phyloP scores from a whole-genome alignment of 164 flowering plant species.

The Vitis labrusca region DNA sequence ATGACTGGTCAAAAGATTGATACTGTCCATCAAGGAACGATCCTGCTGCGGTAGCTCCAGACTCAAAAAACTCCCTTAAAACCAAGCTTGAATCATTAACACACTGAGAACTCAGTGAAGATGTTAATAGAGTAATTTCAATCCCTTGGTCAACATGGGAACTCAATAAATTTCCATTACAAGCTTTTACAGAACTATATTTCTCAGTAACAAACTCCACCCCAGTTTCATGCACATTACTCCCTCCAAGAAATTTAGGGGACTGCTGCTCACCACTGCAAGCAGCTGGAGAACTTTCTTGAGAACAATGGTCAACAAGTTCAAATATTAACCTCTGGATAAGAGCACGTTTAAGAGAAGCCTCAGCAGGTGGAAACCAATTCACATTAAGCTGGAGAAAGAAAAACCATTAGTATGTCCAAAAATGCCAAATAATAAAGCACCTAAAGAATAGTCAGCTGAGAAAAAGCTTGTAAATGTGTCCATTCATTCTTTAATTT shows the following conservation, averaged over 20 bases:
- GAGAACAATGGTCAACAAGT: constrained; percentile 39
- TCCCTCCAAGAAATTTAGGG: constrained; percentile 20
- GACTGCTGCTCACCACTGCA: constrained; percentile 28
- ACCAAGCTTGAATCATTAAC: constrained; percentile 42
- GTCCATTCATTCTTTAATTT: too few relatives aligned
- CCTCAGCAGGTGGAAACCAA: constrained; percentile 90
- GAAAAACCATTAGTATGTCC: neutral
- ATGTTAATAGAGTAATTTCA: constrained; percentile 43
- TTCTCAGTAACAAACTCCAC: constrained; percentile 35
- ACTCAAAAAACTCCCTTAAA: constrained; percentile 49
- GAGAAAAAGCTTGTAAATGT: too few relatives aligned
- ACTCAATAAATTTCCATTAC: constrained; percentile 25
- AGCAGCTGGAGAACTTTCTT: constrained; percentile 27
- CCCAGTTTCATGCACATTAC: constrained; percentile 29
- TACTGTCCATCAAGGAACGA: constrained; percentile 36
- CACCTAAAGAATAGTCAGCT: neutral
- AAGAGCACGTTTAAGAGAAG: constrained; percentile 69
- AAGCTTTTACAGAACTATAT: constrained; percentile 18
- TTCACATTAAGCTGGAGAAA: constrained; percentile 59
- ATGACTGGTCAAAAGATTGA: constrained; percentile 33
- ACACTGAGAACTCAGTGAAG: constrained; percentile 33
- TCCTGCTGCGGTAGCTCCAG: constrained; percentile 34
- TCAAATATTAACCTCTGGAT: constrained; percentile 65
- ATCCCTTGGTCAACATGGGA: constrained; percentile 37
- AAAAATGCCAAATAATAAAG: neutral